A percentile compares a stretch with the other conserved stretches of the same genome.
Conservation (phyloP, 2,329 filamentous ascomycete species). For the Epichloe coenophiala region DNA sequence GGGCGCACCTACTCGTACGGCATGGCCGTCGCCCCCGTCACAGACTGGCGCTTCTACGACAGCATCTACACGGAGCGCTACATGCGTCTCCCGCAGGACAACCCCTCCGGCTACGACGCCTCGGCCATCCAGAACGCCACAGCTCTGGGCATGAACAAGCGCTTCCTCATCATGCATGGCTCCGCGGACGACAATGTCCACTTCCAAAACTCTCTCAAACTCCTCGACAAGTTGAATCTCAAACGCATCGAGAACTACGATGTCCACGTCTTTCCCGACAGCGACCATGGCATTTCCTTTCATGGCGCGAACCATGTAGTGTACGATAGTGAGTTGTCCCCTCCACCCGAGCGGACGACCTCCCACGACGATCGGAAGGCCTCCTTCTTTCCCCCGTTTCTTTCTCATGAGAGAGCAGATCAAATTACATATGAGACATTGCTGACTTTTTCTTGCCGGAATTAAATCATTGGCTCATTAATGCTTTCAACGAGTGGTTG, state of each 20-base stretch:
- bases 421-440: too few species aligned
- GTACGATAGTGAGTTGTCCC: constrained; percentile 62
- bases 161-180: constrained; percentile 93
- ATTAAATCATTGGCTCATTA: constrained; percentile 81
- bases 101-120: constrained; percentile 61
- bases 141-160: constrained; percentile 60
- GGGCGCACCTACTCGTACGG: constrained; percentile 89
- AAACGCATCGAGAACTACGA: constrained; percentile 84
- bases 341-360: too few species aligned
- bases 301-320: constrained; percentile 87
- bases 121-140: constrained; percentile 61
- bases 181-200: constrained; percentile 97
- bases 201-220: constrained; percentile 79
- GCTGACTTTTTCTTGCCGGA: constrained; percentile 30
- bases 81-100: constrained; percentile 88
- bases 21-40: constrained; percentile 97
- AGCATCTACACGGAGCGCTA: constrained; percentile 91
- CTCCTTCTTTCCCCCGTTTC: constrained; percentile 1
- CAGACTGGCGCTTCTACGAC: constrained; percentile 94
- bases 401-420: too few species aligned
- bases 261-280: constrained; percentile 91
- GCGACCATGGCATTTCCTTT: constrained; percentile 88
- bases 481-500: constrained; percentile 95
- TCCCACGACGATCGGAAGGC: neutral
- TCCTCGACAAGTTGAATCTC: constrained; percentile 78